These are phyloP conservation scores for Boletus holoroseus DNA, from an alignment of 1,284 basidiomycete genomes.

Conservation along the genomic window DNA sequence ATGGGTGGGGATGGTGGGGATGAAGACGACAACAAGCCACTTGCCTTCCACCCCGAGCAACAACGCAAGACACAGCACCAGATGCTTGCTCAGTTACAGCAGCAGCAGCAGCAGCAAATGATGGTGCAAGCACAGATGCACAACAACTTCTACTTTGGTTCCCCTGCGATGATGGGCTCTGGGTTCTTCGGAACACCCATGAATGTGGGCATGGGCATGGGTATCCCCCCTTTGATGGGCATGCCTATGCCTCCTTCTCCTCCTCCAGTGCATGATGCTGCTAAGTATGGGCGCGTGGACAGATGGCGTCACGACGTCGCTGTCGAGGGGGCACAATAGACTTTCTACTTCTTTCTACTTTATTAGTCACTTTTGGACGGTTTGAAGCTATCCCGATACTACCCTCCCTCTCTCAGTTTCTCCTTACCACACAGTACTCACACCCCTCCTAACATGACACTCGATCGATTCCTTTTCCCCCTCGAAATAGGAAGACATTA, in stretches of 20 bases:
- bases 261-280: conserved; percentile 55
- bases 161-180: conserved; percentile 59
- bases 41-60: conserved; percentile 73
- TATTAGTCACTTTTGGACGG: conserved; percentile 6
- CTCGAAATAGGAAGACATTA: conserved; percentile 13
- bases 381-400: neutral
- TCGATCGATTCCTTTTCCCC: neutral
- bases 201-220: conserved; percentile 37
- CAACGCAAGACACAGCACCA: conserved; percentile 69
- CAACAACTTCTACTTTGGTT: conserved; percentile 65
- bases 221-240: conserved; percentile 44
- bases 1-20: conserved; percentile 29
- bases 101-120: conserved; percentile 52
- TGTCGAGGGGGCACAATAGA: conserved; percentile 49
- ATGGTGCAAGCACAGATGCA: conserved; percentile 74
- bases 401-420: neutral
- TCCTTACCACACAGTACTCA: conserved; percentile 8
- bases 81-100: conserved; percentile 55
- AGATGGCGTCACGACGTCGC: conserved; percentile 73
- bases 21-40: conserved; percentile 47
- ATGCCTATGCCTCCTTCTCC: conserved; percentile 52
- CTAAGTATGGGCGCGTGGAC: conserved; percentile 67
- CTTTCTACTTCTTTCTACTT: conserved; percentile 10
- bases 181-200: conserved; percentile 55
- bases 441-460: conserved; percentile 1